phyloP scores from a whole-genome alignment of 495 filamentous ascomycete genomes.

The Podospora didyma region DNA sequence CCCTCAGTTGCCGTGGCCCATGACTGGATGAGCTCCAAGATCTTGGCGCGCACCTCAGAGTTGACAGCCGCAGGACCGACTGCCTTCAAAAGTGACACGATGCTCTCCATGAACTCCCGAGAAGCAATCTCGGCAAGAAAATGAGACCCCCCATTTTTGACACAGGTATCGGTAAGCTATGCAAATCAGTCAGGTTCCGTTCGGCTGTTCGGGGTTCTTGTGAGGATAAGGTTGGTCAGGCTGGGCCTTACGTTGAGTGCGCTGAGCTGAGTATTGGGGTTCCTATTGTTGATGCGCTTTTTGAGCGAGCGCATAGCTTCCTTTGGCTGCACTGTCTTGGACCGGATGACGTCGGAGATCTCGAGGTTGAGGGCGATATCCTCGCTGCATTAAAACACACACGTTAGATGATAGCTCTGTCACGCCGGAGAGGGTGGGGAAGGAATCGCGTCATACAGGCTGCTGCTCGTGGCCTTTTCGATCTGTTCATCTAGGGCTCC shows the following conservation, averaged over 20 bases:
- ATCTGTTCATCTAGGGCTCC: constrained; percentile 93
- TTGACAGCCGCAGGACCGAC: constrained; percentile 74
- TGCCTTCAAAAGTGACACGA: constrained; percentile 81
- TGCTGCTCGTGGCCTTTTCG: constrained; percentile 88
- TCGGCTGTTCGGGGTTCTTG: not conserved
- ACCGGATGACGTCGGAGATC: constrained; percentile 93
- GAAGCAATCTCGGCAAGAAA: constrained; percentile 94
- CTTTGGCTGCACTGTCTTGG: constrained; percentile 93
- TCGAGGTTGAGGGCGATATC: constrained; percentile 96
- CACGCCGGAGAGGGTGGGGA: constrained; percentile 1
- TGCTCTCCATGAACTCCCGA: constrained; percentile 96
- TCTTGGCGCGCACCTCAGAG: constrained; percentile 79
- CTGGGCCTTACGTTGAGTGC: constrained; percentile 69
- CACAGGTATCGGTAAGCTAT: constrained; percentile 89
- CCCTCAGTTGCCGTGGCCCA: constrained; percentile 92
- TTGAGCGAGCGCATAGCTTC: constrained; percentile 97
- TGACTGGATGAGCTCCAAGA: constrained; percentile 86
- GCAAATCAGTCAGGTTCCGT: not conserved
- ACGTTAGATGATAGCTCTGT: constrained; percentile 13
- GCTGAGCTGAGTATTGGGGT: constrained; percentile 92
- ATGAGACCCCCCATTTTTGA: constrained; percentile 97
- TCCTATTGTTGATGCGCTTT: constrained; percentile 88
- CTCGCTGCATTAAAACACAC: constrained; percentile 55
- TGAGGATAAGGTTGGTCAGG: not conserved
- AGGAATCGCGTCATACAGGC: constrained; percentile 57